Conservation (phyloP, 257 asterid genomes). For the Henckelia pumila region DNA sequence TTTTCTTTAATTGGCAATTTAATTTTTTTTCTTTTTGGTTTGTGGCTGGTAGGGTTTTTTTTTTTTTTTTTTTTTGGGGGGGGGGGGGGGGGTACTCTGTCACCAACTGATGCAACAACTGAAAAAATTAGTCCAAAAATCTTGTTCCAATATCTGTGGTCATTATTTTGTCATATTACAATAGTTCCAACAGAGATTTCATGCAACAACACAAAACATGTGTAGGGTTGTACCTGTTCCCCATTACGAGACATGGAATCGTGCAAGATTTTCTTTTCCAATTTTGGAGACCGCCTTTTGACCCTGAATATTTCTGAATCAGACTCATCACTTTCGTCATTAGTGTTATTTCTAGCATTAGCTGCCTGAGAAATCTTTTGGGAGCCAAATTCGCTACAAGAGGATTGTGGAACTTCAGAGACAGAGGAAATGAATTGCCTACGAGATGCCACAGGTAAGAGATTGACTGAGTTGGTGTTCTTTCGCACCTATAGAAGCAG, state of each 20-base stretch:
- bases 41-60: background rate
- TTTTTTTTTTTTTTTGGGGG: background rate
- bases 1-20: background rate
- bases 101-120: background rate
- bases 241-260: slow-evolving; percentile 38
- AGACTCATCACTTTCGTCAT: slow-evolving; percentile 67
- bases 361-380: slow-evolving; percentile 25
- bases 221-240: slow-evolving; percentile 55
- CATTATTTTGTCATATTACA: background rate
- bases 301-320: slow-evolving; percentile 90
- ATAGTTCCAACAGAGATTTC: background rate
- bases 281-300: slow-evolving; percentile 65
- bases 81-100: background rate
- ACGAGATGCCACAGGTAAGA: slow-evolving; percentile 23
- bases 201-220: background rate
- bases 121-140: background rate
- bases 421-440: slow-evolving; percentile 25
- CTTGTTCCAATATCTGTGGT: slow-evolving; percentile 14
- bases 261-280: slow-evolving; percentile 43
- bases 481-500: slow-evolving; percentile 35
- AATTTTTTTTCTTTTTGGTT: background rate
- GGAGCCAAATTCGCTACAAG: slow-evolving; percentile 30
- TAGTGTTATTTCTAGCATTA: slow-evolving; percentile 32
- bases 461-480: slow-evolving; percentile 29
- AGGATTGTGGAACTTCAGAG: slow-evolving; percentile 37